These are phyloP conservation scores for Puccinia hordei DNA, from an alignment of 1,284 basidiomycete genomes.

Conservation along the genomic window DNA sequence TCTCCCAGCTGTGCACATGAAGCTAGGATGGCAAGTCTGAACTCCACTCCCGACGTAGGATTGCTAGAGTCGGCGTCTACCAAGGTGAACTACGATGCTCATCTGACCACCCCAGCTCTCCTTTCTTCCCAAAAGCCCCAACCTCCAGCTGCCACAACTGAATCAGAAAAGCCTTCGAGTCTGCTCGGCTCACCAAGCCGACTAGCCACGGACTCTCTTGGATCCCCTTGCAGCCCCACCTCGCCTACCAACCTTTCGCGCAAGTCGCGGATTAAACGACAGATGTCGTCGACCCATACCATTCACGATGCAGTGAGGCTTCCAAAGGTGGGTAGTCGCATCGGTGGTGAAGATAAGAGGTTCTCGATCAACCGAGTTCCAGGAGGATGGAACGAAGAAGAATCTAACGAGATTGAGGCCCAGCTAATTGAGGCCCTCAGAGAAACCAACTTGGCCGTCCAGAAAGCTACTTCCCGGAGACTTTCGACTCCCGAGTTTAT, in stretches of 20 bases:
- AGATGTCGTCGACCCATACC: constrained; percentile 26
- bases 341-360: neutral
- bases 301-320: neutral
- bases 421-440: constrained; percentile 37
- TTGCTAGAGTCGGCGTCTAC: constrained; percentile 4
- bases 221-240: neutral
- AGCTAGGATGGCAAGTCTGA: neutral
- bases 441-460: constrained; percentile 49
- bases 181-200: neutral
- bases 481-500: constrained; percentile 38
- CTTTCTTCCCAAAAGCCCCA: neutral
- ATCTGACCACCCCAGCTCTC: neutral
- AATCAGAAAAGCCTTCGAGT: neutral
- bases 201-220: neutral
- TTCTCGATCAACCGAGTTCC: constrained; percentile 26
- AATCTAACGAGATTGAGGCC: constrained; percentile 44
- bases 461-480: constrained; percentile 43
- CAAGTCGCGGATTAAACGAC: constrained; percentile 48
- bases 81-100: neutral
- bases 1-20: constrained; percentile 5
- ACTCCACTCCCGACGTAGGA: neutral
- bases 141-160: neutral
- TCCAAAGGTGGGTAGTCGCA: neutral
- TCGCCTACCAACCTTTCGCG: constrained; percentile 44
- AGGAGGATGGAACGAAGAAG: constrained; percentile 39